Percentiles rank a stretch among this genome's conserved stretches.
phyloP scores from a whole-genome alignment of 2,329 filamentous ascomycete genomes.

The Pestalotiopsis sp. region DNA sequence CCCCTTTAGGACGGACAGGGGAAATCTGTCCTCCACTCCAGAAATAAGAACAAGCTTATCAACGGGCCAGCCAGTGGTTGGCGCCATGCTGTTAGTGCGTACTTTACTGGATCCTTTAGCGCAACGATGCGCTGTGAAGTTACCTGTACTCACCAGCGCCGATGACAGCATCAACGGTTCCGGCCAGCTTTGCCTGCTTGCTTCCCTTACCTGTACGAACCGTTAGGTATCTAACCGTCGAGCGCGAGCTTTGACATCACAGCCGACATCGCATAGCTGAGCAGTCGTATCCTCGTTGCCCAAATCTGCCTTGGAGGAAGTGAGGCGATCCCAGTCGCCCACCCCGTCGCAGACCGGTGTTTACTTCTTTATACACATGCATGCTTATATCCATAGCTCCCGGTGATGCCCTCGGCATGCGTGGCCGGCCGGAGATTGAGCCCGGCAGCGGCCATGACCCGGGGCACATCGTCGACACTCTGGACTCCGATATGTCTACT shows the following conservation, averaged over 20 bases:
- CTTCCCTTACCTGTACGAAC: neutral
- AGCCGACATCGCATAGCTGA: neutral
- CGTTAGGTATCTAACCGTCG: neutral
- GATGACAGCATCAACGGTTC: slow-evolving; percentile 3
- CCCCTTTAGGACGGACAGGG: neutral
- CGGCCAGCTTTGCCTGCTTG: neutral
- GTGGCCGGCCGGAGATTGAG: slow-evolving; percentile 32
- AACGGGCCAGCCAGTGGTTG: neutral
- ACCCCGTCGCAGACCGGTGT: slow-evolving; percentile 14
- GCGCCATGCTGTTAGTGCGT: slow-evolving; percentile 1
- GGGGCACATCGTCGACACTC: slow-evolving; percentile 16
- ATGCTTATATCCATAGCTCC: slow-evolving; percentile 30
- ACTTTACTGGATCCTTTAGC: neutral
- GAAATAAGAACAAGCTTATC: neutral
- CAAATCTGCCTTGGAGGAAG: slow-evolving; percentile 3
- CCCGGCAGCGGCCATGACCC: slow-evolving; percentile 19
- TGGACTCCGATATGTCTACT: slow-evolving; percentile 27
- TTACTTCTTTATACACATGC: slow-evolving; percentile 31
- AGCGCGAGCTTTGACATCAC: neutral
- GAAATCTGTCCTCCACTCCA: slow-evolving; percentile 1
- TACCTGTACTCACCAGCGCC: neutral
- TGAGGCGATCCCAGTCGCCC: slow-evolving; percentile 13
- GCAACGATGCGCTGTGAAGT: neutral
- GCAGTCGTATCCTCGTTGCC: slow-evolving; percentile 5
- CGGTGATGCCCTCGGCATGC: slow-evolving; percentile 43